Evolutionary conservation across 768 basidiomycete genomes (phyloP).

Genomic region (Suillus hirtellus): DNA sequence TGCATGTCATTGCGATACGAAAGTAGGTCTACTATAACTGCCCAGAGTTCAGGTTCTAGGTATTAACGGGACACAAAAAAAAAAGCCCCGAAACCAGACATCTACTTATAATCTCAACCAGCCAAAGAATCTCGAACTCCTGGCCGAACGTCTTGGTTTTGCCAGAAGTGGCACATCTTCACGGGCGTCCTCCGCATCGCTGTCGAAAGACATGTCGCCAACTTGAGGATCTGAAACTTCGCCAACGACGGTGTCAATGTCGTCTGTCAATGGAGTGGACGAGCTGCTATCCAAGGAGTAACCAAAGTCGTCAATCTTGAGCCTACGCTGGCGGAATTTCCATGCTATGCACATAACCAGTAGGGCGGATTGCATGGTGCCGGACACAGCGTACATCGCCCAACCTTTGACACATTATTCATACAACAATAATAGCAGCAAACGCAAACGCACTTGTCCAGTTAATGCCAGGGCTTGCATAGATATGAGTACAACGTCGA

Average conservation of each 20-base stretch:
- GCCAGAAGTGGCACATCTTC: neutral
- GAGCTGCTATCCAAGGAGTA: slow-evolving; percentile 39
- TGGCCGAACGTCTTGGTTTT: neutral
- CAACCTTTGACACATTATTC: slow-evolving; percentile 51
- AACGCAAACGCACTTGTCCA: slow-evolving; percentile 67
- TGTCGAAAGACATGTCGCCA: neutral
- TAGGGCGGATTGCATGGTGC: slow-evolving; percentile 79
- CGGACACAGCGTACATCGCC: slow-evolving; percentile 80
- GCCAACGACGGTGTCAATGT: neutral
- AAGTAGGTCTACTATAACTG: neutral
- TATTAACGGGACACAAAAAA: neutral
- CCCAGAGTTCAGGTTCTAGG: neutral
- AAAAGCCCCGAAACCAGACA: neutral
- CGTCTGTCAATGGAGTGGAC: neutral
- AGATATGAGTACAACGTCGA: slow-evolving; percentile 9
- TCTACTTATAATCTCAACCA: slow-evolving; percentile 1
- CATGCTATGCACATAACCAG: slow-evolving; percentile 85
- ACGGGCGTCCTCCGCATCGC: neutral
- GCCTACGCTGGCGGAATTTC: slow-evolving; percentile 73
- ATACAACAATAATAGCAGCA: neutral
- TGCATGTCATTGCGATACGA: neutral
- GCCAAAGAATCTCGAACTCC: neutral
- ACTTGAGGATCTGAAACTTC: slow-evolving; percentile 3
- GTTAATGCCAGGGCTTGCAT: slow-evolving; percentile 68
- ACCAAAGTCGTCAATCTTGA: slow-evolving; percentile 91